Base-by-base conservation (phyloP, 768 basidiomycete genomes). In the Kwoniella shandongensis region DNA sequence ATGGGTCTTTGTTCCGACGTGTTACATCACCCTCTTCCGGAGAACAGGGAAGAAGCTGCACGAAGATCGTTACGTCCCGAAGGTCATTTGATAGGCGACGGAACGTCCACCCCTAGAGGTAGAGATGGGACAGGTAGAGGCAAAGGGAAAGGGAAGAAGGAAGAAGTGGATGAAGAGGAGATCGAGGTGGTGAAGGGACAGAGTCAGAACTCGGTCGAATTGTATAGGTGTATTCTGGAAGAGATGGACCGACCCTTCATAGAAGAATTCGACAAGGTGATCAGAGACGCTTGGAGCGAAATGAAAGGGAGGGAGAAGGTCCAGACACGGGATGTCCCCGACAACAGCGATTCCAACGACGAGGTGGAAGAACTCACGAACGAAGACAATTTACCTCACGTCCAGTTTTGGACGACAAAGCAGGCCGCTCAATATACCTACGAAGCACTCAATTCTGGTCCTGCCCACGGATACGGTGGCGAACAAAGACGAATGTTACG, bases 1-100 rank as follows among this genome's bases (percentile, higher is more conserved):
- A 87, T 94, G 58, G 90, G 91, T 0, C 81, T 92, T 22, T 81
- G 88, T 36, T 88, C 88, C 1, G 89, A 90, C 62, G 83, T 89
- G 42, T 85, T 88, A 0, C 90, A 92, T 74, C 80, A 86, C 0
- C 79, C 81, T 0, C 78, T 90, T 0, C 91, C 89, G 0, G 40
- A 55, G 1, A 80, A 81, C 1, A 66, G 81, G 1, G 82, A 81
- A 13, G 86, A 85, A 40, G 87, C 88, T 0, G 79, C 83, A 12
- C 68, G 74, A 15, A 80, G 87, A 11, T 92, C 88, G 66, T 79
- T 84, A 10, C 84, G 87, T 5, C 80, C 63, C 5, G 45, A 13
- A 3, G 41, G 40, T 22, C 27, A 44, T 22, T 12, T 58, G 30
- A 12, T 54, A 5, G 41, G 25, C 5, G 32, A 50, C 27, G 48